Percentiles rank a stretch among this genome's conserved stretches.
These are phyloP conservation scores for Brasenia schreberi DNA, from an alignment of 164 flowering plant species.

Conservation along the genomic window DNA sequence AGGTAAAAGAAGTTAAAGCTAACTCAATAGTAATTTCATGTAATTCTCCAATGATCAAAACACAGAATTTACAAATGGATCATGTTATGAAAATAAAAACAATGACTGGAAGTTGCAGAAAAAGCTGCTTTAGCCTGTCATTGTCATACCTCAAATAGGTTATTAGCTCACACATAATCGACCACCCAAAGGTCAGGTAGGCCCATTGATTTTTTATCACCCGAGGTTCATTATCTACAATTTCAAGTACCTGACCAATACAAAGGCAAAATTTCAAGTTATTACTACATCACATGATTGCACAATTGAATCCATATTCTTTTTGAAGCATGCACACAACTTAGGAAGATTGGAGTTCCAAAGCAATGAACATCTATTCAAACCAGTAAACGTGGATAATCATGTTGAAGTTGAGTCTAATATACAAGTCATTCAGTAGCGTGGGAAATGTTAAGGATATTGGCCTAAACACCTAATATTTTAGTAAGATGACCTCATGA, in stretches of 20 bases:
- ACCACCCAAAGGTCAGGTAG: neutral
- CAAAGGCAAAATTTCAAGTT: neutral
- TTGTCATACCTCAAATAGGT: neutral
- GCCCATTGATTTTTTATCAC: conserved; percentile 21
- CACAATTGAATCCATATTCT: neutral
- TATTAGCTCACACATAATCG: neutral
- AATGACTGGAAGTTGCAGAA: neutral
- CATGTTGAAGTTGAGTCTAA: neutral
- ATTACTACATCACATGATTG: neutral
- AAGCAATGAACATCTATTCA: neutral
- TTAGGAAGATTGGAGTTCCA: neutral
- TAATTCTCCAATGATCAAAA: neutral
- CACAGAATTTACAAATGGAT: neutral
- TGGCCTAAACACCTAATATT: no score
- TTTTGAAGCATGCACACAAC: neutral
- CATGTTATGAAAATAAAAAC: no score
- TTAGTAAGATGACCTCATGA: no score
- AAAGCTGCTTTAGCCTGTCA: neutral
- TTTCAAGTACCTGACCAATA: conserved; percentile 54
- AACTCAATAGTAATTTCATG: neutral
- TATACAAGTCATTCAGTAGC: neutral
- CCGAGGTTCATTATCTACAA: conserved; percentile 40
- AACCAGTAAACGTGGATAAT: neutral
- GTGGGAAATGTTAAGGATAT: neutral
- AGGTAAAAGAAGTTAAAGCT: neutral